A percentile compares a stretch with the other conserved stretches of the same genome.
phyloP scores from a whole-genome alignment of 768 basidiomycete species.

The Nidularia pulvinata region DNA sequence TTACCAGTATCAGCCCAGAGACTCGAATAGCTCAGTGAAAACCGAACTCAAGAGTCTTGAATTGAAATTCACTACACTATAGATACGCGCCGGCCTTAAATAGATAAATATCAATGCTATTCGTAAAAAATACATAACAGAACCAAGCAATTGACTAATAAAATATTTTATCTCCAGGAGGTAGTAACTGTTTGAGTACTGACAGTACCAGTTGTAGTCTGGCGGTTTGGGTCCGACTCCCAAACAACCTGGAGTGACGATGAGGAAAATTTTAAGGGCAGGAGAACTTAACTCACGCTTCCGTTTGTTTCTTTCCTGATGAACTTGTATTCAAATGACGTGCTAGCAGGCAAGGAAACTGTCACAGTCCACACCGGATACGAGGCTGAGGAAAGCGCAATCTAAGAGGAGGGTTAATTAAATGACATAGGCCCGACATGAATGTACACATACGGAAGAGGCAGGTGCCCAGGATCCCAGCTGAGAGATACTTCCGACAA shows the following conservation, averaged over 20 bases:
- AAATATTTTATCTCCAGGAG: constrained; percentile 35
- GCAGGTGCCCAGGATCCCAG: constrained; percentile 51
- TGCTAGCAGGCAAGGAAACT: constrained; percentile 46
- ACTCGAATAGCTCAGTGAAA: too few relatives aligned
- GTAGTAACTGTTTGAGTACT: constrained; percentile 37
- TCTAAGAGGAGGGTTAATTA: constrained; percentile 19
- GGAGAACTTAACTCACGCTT: constrained; percentile 4
- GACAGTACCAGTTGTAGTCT: constrained; percentile 36
- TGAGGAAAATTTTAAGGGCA: neutral
- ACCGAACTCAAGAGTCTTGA: too few relatives aligned
- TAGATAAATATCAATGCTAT: too few relatives aligned
- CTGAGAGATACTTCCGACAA: constrained; percentile 55
- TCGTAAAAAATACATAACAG: too few relatives aligned
- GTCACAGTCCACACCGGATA: constrained; percentile 59
- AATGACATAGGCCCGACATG: too few relatives aligned
- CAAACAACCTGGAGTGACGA: constrained; percentile 40
- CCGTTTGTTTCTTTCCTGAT: constrained; percentile 43
- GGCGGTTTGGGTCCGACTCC: constrained; percentile 64
- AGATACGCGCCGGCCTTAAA: too few relatives aligned
- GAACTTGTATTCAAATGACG: constrained; percentile 59
- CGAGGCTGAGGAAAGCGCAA: constrained; percentile 46
- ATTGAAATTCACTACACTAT: too few relatives aligned
- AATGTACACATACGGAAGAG: constrained; percentile 33
- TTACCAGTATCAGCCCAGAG: too few relatives aligned
- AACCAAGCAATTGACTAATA: too few relatives aligned